phyloP scores from a whole-genome alignment of 1,284 basidiomycete species.

The Fomitopsis schrenkii region DNA sequence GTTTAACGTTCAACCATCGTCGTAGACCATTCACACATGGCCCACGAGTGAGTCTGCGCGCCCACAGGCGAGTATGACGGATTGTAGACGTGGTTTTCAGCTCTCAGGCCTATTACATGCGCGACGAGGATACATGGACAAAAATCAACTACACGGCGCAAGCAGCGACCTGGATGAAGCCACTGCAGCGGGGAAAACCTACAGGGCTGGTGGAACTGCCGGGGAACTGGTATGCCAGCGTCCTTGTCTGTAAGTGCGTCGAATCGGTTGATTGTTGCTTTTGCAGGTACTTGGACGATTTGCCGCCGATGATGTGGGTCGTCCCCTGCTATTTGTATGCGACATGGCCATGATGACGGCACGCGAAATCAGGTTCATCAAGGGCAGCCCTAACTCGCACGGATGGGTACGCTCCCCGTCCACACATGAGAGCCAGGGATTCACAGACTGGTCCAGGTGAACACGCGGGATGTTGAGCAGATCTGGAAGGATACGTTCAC shows the following conservation, averaged over 20 bases:
- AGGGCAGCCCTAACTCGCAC: conserved; percentile 60
- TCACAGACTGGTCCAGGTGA: conserved; percentile 42
- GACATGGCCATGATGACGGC: background rate
- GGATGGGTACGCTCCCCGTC: conserved; percentile 45
- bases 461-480: conserved; percentile 63
- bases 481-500: conserved; percentile 77
- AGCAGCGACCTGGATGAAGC: conserved; percentile 75
- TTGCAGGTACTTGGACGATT: conserved; percentile 58
- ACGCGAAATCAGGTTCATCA: conserved; percentile 50
- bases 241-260: background rate
- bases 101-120: conserved; percentile 66
- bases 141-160: conserved; percentile 65
- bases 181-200: conserved; percentile 57
- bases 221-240: conserved; percentile 51
- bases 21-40: conserved; percentile 67
- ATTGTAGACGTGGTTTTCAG: conserved; percentile 29
- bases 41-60: conserved; percentile 40
- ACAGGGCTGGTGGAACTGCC: conserved; percentile 75
- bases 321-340: background rate
- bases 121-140: conserved; percentile 69
- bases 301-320: conserved; percentile 66
- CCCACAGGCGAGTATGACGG: background rate
- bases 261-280: background rate
- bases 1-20: background rate
- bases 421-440: background rate